A percentile compares a stretch with the other conserved stretches of the same genome.
Evolutionary conservation across 148 eudicot genomes (phyloP).

Genomic region (Chenopodium album): DNA sequence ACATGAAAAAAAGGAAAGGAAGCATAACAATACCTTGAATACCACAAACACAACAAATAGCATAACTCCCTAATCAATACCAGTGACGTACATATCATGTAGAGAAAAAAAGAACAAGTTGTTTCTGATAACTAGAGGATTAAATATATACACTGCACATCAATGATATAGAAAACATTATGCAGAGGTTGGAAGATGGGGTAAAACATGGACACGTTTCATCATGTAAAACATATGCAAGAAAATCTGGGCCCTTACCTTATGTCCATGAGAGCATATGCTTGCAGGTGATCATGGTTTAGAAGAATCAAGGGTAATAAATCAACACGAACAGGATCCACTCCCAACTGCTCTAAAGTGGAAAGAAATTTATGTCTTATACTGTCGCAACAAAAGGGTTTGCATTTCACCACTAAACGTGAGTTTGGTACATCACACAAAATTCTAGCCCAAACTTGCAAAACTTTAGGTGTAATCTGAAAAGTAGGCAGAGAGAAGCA

Average conservation of each 20-base stretch:
- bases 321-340: constrained; percentile 88
- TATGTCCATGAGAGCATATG: constrained; percentile 95
- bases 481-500: constrained; percentile 5
- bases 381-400: constrained; percentile 92
- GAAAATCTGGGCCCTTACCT: constrained; percentile 44
- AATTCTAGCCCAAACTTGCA: constrained; percentile 94
- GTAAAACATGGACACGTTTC: background rate
- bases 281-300: constrained; percentile 99
- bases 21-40: background rate
- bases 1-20: background rate
- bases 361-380: constrained; percentile 82
- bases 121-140: background rate
- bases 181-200: background rate
- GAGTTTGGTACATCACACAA: constrained; percentile 91
- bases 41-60: background rate
- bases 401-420: constrained; percentile 93
- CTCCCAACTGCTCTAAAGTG: constrained; percentile 83
- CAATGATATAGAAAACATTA: background rate
- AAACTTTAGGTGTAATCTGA: constrained; percentile 94
- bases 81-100: background rate
- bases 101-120: background rate
- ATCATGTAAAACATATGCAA: background rate
- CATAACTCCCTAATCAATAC: background rate
- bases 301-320: constrained; percentile 92
- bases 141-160: background rate